Percentiles rank a stretch among this genome's conserved stretches.
These are phyloP conservation scores for Hamamelis virginiana DNA, from an alignment of 164 flowering plant genomes.

Conservation along the genomic window DNA sequence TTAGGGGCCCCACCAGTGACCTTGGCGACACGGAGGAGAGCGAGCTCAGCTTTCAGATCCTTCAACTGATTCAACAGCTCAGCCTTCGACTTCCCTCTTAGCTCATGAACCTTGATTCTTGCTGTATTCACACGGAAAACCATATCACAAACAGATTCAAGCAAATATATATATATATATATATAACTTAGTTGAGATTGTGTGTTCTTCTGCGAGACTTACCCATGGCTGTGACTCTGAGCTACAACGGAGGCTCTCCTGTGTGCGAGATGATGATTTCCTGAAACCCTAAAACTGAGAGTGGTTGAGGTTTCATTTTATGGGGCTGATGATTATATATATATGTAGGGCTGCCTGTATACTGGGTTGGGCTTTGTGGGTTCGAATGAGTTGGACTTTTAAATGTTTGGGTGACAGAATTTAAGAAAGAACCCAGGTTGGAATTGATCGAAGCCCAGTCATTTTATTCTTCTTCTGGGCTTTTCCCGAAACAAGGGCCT, in stretches of 20 bases:
- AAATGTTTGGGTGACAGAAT: too few relatives aligned
- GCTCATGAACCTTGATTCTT: slow-evolving; percentile 76
- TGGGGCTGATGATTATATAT: neutral
- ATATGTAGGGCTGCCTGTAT: too few relatives aligned
- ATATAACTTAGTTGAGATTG: neutral
- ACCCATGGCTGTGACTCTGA: slow-evolving; percentile 10
- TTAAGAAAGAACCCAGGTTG: too few relatives aligned
- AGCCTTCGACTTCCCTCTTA: slow-evolving; percentile 51
- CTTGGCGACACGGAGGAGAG: slow-evolving; percentile 75
- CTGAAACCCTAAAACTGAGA: slow-evolving; percentile 15
- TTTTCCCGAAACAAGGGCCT: too few relatives aligned
- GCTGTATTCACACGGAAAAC: slow-evolving; percentile 31
- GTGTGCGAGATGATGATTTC: neutral
- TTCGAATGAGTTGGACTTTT: neutral
- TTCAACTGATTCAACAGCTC: slow-evolving; percentile 59
- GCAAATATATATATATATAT: neutral
- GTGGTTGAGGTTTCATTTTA: neutral
- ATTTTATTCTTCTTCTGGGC: too few relatives aligned
- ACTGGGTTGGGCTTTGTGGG: neutral
- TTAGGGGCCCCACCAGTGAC: slow-evolving; percentile 81
- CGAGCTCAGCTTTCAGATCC: slow-evolving; percentile 72
- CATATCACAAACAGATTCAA: neutral
- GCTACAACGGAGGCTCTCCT: neutral
- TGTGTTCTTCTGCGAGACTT: neutral
- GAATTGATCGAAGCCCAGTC: too few relatives aligned